Conservation (phyloP, 164 flowering plant species). For the Cinnamomum chago region DNA sequence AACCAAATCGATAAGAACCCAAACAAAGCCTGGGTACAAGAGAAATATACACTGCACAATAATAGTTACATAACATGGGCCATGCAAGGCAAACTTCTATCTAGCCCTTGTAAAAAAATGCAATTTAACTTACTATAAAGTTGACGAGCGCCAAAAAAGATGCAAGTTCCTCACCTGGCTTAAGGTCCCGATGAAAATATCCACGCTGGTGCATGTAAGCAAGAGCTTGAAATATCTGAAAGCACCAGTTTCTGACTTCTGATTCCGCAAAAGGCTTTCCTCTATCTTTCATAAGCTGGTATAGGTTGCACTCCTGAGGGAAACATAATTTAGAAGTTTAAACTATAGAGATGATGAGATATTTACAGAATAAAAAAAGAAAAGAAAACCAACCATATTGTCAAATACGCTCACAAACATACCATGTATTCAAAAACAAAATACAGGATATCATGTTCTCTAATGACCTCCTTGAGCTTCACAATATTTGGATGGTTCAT, state of each 20-base stretch:
- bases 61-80: no score
- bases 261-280: slow-evolving; percentile 69
- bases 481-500: slow-evolving; percentile 95
- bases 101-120: no score
- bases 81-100: no score
- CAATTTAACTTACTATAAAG: no score
- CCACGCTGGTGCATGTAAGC: slow-evolving; percentile 83
- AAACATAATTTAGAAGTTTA: not conserved
- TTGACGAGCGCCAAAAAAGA: not conserved
- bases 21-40: no score
- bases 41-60: no score
- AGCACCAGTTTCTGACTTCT: slow-evolving; percentile 94
- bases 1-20: no score
- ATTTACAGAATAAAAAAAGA: not conserved
- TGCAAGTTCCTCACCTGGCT: slow-evolving; percentile 25
- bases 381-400: not conserved
- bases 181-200: slow-evolving; percentile 40
- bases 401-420: slow-evolving; percentile 1
- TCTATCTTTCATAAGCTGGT: slow-evolving; percentile 87
- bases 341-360: not conserved
- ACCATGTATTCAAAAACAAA: slow-evolving; percentile 98
- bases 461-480: slow-evolving; percentile 95
- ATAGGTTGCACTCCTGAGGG: slow-evolving; percentile 83
- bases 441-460: slow-evolving; percentile 80
- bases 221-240: slow-evolving; percentile 97